phyloP scores from a whole-genome alignment of 2,329 filamentous ascomycete species.

The Stenocarpella maydis region DNA sequence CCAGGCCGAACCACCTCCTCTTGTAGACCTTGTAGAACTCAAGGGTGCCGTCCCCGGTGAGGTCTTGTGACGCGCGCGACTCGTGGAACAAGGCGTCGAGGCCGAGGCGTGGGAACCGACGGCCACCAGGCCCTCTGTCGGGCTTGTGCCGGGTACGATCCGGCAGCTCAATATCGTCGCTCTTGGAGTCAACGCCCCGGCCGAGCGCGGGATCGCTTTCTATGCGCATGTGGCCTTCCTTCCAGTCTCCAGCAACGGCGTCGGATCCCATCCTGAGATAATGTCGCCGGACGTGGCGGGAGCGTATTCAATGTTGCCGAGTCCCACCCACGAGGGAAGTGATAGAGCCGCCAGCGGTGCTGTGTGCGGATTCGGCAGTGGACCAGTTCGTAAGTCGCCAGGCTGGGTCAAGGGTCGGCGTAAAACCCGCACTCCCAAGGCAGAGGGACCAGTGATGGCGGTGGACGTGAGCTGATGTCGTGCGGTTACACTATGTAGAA shows the following conservation, averaged over 20 bases:
- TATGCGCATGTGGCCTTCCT: constrained; percentile 19
- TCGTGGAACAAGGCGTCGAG: constrained; percentile 26
- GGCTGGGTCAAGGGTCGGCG: not conserved
- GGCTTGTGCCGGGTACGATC: constrained; percentile 1
- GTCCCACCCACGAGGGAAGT: too few relatives aligned
- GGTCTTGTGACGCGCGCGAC: constrained; percentile 1
- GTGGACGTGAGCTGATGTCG: constrained; percentile 19
- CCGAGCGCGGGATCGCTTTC: constrained; percentile 9
- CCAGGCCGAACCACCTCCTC: constrained; percentile 86
- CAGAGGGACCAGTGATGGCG: not conserved
- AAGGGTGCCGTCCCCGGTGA: constrained; percentile 25
- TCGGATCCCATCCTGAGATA: constrained; percentile 26
- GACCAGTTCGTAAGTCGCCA: too few relatives aligned
- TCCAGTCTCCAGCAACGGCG: constrained; percentile 20
- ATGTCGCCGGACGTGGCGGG: not conserved
- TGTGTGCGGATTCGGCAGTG: not conserved
- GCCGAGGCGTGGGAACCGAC: constrained; percentile 30
- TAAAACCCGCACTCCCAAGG: not conserved
- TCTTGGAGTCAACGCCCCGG: constrained; percentile 2
- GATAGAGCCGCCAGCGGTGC: not conserved
- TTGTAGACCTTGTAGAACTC: constrained; percentile 66
- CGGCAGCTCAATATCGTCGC: constrained; percentile 21
- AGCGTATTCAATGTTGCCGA: too few relatives aligned
- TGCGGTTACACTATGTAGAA: not conserved
- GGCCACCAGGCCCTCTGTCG: not conserved